phyloP scores from a whole-genome alignment of 208 protist species.

The Trypanosoma congolense region DNA sequence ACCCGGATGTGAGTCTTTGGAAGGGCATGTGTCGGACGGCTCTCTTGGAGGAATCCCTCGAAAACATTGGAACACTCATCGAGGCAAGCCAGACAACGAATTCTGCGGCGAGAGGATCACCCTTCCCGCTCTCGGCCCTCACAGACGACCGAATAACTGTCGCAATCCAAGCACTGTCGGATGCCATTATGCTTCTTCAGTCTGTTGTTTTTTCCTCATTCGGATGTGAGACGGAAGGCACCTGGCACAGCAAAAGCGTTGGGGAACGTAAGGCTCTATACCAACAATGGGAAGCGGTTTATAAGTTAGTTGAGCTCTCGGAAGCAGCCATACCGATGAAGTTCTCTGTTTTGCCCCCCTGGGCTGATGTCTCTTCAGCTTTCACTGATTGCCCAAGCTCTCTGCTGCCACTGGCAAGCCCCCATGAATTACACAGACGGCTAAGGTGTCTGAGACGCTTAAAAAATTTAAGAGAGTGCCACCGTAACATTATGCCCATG shows the following conservation, averaged over 20 bases:
- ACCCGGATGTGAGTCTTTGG: slow-evolving; percentile 22
- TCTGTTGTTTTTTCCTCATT: background rate
- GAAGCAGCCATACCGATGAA: slow-evolving; percentile 58
- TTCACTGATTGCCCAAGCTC: slow-evolving; percentile 11
- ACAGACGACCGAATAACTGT: slow-evolving; percentile 6
- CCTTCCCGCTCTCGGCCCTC: slow-evolving; percentile 21
- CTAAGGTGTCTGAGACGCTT: slow-evolving; percentile 37
- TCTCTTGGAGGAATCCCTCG: slow-evolving; percentile 12
- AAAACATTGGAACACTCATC: slow-evolving; percentile 21
- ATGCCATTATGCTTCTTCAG: background rate
- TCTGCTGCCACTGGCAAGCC: slow-evolving; percentile 19
- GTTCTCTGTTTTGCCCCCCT: slow-evolving; percentile 28
- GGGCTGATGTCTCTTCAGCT: background rate
- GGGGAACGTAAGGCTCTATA: too few species aligned
- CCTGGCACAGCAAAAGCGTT: too few species aligned
- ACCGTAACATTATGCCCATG: slow-evolving; percentile 25
- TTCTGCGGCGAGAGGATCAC: background rate
- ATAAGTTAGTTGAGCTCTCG: slow-evolving; percentile 43
- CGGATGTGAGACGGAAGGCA: too few species aligned
- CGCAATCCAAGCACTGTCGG: slow-evolving; percentile 18
- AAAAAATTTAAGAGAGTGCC: slow-evolving; percentile 34
- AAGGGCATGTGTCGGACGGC: slow-evolving; percentile 16
- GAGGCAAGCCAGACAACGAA: slow-evolving; percentile 11
- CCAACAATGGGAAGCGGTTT: slow-evolving; percentile 14
- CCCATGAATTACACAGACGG: slow-evolving; percentile 31